Evolutionary conservation across 495 filamentous ascomycete species (phyloP).

Genomic region (Neurospora hispaniola): DNA sequence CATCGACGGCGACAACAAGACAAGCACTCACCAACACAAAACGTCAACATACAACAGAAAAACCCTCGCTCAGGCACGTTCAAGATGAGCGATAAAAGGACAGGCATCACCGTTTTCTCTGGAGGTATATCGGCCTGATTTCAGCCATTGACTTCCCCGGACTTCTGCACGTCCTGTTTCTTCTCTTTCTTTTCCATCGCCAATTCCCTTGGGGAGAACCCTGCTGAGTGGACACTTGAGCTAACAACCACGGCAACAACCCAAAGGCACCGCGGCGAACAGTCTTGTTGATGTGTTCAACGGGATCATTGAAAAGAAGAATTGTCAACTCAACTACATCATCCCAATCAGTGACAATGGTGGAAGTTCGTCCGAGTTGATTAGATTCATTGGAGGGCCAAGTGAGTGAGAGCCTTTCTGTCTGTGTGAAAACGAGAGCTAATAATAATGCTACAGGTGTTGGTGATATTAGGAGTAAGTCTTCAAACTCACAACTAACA

Average conservation of each 20-base stretch:
- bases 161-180: neutral
- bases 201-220: neutral
- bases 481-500: neutral
- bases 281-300: constrained; percentile 88
- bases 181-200: neutral
- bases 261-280: constrained; percentile 77
- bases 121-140: constrained; percentile 11
- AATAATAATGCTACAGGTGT: constrained; percentile 43
- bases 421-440: neutral
- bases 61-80: neutral
- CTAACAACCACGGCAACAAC: neutral
- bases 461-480: constrained; percentile 80
- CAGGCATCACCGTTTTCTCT: constrained; percentile 21
- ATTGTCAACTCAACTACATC: constrained; percentile 65
- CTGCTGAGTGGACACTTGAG: neutral
- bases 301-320: constrained; percentile 56
- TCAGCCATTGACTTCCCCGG: neutral
- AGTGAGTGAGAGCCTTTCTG: constrained; percentile 18
- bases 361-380: constrained; percentile 81
- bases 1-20: constrained; percentile 4
- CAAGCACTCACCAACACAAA: neutral
- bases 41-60: neutral
- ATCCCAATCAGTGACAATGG: constrained; percentile 96
- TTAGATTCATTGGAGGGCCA: constrained; percentile 85
- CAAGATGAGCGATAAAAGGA: neutral